Evolutionary conservation across 345 rosid species (phyloP).

Genomic region (Syzygium grande): DNA sequence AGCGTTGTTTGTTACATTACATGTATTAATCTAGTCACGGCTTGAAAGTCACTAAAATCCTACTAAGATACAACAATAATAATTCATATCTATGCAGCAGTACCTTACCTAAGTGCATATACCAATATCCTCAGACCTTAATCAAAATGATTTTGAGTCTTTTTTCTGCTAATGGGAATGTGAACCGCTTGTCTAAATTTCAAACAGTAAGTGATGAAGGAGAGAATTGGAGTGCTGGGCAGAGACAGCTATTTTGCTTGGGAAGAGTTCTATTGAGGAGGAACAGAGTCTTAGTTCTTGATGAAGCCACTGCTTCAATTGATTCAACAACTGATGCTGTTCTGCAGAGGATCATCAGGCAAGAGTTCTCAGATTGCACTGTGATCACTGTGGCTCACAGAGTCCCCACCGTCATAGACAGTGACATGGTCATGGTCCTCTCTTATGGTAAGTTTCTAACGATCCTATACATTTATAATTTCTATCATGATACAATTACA

Average conservation of each 20-base stretch:
- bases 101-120: neutral
- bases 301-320: conserved; percentile 72
- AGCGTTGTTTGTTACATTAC: neutral
- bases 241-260: conserved; percentile 63
- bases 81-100: neutral
- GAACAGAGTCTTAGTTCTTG: conserved; percentile 44
- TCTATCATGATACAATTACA: neutral
- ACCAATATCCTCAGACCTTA: neutral
- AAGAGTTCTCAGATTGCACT: conserved; percentile 56
- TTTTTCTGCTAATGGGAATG: neutral
- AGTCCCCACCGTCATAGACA: conserved; percentile 64
- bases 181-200: neutral
- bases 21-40: neutral
- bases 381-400: conserved; percentile 75
- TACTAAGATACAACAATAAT: neutral
- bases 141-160: neutral
- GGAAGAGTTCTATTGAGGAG: conserved; percentile 63
- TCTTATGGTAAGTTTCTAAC: conserved; percentile 36
- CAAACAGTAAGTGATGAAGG: conserved; percentile 63
- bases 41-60: neutral
- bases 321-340: conserved; percentile 66
- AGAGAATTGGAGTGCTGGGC: conserved; percentile 85
- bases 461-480: neutral
- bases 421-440: conserved; percentile 87
- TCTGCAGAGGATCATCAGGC: conserved; percentile 54